phyloP scores from a whole-genome alignment of 306 rosid genomes.

The Hippophae tibetana region DNA sequence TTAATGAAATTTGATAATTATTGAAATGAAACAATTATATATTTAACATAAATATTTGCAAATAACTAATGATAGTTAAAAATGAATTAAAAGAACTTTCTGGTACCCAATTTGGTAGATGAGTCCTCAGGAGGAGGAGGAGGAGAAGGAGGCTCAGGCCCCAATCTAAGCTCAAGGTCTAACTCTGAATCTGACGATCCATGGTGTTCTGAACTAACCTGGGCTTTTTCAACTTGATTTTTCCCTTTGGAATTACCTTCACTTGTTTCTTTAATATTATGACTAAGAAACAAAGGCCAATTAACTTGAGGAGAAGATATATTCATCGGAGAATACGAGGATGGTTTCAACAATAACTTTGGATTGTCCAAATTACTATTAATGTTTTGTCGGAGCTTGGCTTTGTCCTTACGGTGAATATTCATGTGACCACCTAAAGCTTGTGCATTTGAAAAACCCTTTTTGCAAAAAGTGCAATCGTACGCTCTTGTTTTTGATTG shows the following conservation, averaged over 20 bases:
- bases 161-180: slow-evolving; percentile 86
- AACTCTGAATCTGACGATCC: slow-evolving; percentile 22
- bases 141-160: slow-evolving; percentile 39
- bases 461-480: slow-evolving; percentile 67
- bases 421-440: slow-evolving; percentile 94
- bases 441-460: slow-evolving; percentile 90
- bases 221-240: background rate
- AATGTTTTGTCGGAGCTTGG: slow-evolving; percentile 45
- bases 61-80: slow-evolving; percentile 7
- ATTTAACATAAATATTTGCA: background rate
- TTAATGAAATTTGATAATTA: background rate
- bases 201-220: background rate
- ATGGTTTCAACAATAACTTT: slow-evolving; percentile 6
- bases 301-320: no score
- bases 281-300: background rate
- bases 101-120: slow-evolving; percentile 32
- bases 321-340: slow-evolving; percentile 12
- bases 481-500: slow-evolving; percentile 32
- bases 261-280: no score
- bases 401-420: slow-evolving; percentile 75
- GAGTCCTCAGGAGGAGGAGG: slow-evolving; percentile 49
- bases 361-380: slow-evolving; percentile 13
- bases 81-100: slow-evolving; percentile 51
- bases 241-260: no score
- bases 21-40: no score